phyloP scores from a whole-genome alignment of 495 filamentous ascomycete genomes.

The Friedmanniomyces simplex region DNA sequence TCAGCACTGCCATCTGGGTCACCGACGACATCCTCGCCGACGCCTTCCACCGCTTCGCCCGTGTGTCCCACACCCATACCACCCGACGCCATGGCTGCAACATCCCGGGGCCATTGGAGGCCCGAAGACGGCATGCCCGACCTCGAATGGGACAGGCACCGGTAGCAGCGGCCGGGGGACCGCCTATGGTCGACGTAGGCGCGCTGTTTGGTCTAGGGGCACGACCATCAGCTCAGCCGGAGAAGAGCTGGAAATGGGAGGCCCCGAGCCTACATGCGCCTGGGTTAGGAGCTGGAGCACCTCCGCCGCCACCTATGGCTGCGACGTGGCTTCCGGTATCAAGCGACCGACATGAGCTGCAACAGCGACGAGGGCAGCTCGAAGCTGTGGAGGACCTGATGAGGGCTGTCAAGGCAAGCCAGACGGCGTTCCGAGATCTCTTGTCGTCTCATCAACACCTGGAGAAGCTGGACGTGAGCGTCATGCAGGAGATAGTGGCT shows the following conservation, averaged over 20 bases:
- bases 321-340: background rate
- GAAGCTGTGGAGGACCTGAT: background rate
- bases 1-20: conserved; percentile 41
- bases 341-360: background rate
- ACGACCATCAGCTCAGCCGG: background rate
- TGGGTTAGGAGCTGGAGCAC: background rate
- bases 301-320: background rate
- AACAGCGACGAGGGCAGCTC: background rate
- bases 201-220: conserved; percentile 21
- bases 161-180: conserved; percentile 22
- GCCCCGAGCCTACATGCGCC: conserved; percentile 5
- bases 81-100: conserved; percentile 40
- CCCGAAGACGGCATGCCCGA: conserved; percentile 42
- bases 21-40: conserved; percentile 44
- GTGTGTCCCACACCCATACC: conserved; percentile 26
- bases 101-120: conserved; percentile 50
- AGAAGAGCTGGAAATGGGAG: conserved; percentile 22
- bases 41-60: conserved; percentile 40
- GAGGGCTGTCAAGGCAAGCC: background rate
- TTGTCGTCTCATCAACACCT: background rate
- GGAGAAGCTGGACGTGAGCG: background rate
- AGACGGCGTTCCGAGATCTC: background rate
- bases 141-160: conserved; percentile 38
- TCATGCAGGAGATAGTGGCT: background rate
- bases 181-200: conserved; percentile 17